Conservation (phyloP, 176 grass and related monocot species). For the Coix lacrymajobi region DNA sequence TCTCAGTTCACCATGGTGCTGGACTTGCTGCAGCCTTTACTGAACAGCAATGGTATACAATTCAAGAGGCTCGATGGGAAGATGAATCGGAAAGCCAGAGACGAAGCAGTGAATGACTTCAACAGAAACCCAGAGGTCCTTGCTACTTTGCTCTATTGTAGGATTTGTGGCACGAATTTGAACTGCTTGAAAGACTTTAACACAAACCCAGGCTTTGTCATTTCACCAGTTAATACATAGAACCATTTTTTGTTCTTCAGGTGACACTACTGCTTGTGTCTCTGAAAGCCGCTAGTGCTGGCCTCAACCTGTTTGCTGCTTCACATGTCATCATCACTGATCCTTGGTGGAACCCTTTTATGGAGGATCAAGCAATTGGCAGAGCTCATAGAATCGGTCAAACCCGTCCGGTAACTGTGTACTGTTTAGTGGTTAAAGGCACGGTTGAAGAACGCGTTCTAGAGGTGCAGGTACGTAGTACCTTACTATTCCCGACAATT, state of each 20-base stretch:
- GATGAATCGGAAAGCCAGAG: constrained; percentile 57
- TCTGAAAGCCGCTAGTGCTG: constrained; percentile 54
- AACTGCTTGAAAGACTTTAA: neutral
- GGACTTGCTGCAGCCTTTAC: constrained; percentile 63
- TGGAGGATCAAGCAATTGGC: constrained; percentile 67
- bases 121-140: constrained; percentile 59
- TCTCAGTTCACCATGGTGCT: constrained; percentile 79
- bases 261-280: constrained; percentile 70
- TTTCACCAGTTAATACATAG: neutral
- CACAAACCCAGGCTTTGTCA: neutral
- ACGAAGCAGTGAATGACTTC: constrained; percentile 60
- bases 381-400: constrained; percentile 72
- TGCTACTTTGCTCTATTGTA: neutral
- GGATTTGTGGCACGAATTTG: neutral
- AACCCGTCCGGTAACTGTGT: constrained; percentile 57
- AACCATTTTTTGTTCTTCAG: constrained; percentile 30
- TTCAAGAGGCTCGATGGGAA: constrained; percentile 76
- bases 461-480: constrained; percentile 44
- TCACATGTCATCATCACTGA: constrained; percentile 69
- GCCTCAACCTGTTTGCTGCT: constrained; percentile 65
- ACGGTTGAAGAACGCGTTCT: constrained; percentile 69
- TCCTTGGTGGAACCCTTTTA: constrained; percentile 70
- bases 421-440: constrained; percentile 33
- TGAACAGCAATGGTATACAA: constrained; percentile 46
- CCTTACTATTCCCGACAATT: neutral